A percentile compares a stretch with the other conserved stretches of the same genome.
phyloP scores from a whole-genome alignment of 169 alveolate species.

The Perkinsus olseni region DNA sequence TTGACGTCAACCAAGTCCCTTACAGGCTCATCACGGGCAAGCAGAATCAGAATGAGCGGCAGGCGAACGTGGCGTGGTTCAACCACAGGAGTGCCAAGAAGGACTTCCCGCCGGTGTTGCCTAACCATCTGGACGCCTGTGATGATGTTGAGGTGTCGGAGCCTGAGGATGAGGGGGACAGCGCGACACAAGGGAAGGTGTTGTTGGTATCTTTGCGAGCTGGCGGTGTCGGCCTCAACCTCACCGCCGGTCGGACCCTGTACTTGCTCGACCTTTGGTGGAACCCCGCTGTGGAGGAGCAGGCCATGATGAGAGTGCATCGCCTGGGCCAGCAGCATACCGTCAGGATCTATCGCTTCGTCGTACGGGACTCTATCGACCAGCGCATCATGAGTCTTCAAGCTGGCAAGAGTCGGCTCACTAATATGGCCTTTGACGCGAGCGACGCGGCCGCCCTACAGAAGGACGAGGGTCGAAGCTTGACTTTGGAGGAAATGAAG shows the following conservation, averaged over 20 bases:
- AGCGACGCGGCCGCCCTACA: neutral
- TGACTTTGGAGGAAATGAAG: neutral
- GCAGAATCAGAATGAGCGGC: slow-evolving; percentile 24
- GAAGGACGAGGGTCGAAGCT: neutral
- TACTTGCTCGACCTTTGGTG: slow-evolving; percentile 78
- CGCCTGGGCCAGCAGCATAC: slow-evolving; percentile 83
- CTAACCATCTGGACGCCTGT: neutral
- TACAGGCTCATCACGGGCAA: slow-evolving; percentile 30
- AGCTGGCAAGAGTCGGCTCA: slow-evolving; percentile 3
- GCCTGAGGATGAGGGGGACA: slow-evolving; percentile 13
- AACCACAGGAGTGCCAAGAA: neutral
- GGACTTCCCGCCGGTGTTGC: neutral
- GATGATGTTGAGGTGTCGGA: neutral
- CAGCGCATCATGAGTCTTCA: slow-evolving; percentile 18
- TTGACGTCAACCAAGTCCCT: slow-evolving; percentile 23
- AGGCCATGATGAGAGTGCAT: slow-evolving; percentile 88
- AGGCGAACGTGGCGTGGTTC: slow-evolving; percentile 27
- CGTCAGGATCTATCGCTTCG: slow-evolving; percentile 51
- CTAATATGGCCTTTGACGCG: neutral
- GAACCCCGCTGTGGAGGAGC: slow-evolving; percentile 82
- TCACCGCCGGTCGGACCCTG: slow-evolving; percentile 31
- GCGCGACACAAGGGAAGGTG: slow-evolving; percentile 41
- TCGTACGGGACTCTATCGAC: slow-evolving; percentile 5
- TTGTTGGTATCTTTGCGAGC: slow-evolving; percentile 65
- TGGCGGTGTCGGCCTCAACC: slow-evolving; percentile 77